These are phyloP conservation scores for Daldinia sp. DNA, from an alignment of 2,329 filamentous ascomycete genomes.

Conservation along the genomic window DNA sequence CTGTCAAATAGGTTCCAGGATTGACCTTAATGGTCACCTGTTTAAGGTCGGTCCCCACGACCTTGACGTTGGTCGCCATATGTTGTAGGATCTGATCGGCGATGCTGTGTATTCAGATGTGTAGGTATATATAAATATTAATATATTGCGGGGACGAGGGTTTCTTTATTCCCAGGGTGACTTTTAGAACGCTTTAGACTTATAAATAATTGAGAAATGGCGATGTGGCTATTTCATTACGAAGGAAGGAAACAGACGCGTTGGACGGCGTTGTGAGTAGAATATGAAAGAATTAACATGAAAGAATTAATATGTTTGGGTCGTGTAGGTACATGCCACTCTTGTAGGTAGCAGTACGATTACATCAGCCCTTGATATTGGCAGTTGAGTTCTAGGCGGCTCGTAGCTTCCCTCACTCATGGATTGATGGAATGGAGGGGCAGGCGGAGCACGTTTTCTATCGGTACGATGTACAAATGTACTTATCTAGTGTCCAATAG, in stretches of 20 bases:
- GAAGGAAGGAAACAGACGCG: not conserved
- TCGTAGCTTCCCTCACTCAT: conserved; percentile 32
- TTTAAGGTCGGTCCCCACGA: conserved; percentile 81
- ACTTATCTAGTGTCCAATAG: not conserved
- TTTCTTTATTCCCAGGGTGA: not conserved
- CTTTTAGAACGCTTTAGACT: not conserved
- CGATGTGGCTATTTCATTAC: not conserved
- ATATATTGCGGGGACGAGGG: not conserved
- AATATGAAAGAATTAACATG: conserved; percentile 33
- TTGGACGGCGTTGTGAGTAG: conserved; percentile 7
- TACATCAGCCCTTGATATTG: conserved; percentile 27
- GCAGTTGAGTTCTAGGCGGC: not conserved
- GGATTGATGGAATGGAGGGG: conserved; percentile 29
- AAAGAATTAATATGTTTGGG: not conserved
- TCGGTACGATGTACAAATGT: not conserved
- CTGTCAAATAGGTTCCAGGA: conserved; percentile 80
- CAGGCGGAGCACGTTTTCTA: conserved; percentile 5
- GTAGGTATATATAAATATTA: not conserved
- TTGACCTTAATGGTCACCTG: conserved; percentile 84
- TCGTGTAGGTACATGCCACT: not conserved
- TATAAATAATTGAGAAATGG: not conserved
- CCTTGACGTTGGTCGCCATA: conserved; percentile 90
- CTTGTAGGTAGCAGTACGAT: conserved; percentile 12
- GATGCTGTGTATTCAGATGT: not conserved
- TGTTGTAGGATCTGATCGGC: conserved; percentile 4